phyloP scores from a whole-genome alignment of 1,284 basidiomycete species.

The Fistulina hepatica region DNA sequence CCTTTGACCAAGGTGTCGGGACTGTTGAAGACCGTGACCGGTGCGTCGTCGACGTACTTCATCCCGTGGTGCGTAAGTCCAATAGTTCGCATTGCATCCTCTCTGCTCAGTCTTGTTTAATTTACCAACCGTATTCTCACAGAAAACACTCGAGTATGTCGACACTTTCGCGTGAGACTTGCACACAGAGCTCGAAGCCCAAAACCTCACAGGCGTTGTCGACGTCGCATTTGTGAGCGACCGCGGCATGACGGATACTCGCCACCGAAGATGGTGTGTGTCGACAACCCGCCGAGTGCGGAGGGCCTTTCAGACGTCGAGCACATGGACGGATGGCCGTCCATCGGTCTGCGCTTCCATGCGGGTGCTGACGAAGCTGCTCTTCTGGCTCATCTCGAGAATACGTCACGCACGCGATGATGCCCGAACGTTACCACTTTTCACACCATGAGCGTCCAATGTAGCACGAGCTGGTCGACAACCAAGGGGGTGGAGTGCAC shows the following conservation, averaged over 20 bases:
- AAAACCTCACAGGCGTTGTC: constrained; percentile 74
- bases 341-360: constrained; percentile 71
- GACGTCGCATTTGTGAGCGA: constrained; percentile 88
- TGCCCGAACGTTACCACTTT: constrained; percentile 77
- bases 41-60: constrained; percentile 61
- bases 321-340: constrained; percentile 80
- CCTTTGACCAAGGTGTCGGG: too few species aligned
- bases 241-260: constrained; percentile 88
- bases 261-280: constrained; percentile 62
- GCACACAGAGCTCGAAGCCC: constrained; percentile 46
- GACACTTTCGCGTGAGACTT: constrained; percentile 70
- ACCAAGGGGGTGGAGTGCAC: too few species aligned
- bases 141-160: constrained; percentile 59
- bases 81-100: constrained; percentile 15
- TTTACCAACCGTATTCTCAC: constrained; percentile 2
- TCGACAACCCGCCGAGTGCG: constrained; percentile 74
- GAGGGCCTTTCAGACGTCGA: constrained; percentile 53
- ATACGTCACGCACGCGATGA: constrained; percentile 60
- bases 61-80: constrained; percentile 58
- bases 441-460: constrained; percentile 51
- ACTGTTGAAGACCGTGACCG: constrained; percentile 57
- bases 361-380: constrained; percentile 42
- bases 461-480: too few species aligned
- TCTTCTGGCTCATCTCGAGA: constrained; percentile 43
- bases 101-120: neutral